A percentile compares a stretch with the other conserved stretches of the same genome.
Conservation (phyloP, 805 yeast species). For the Candida peoriensis region DNA sequence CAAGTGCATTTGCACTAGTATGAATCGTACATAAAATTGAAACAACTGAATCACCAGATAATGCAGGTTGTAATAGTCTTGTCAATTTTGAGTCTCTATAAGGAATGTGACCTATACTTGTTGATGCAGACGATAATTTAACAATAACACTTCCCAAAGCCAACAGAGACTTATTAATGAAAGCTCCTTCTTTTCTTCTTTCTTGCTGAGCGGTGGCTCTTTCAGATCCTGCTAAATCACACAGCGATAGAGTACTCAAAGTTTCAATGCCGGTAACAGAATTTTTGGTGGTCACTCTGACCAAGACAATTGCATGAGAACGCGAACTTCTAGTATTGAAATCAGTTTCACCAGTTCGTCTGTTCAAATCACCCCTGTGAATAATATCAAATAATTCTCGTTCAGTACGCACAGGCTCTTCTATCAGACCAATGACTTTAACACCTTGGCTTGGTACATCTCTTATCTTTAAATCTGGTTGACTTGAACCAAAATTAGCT, state of each 20-base stretch:
- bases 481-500: too few species aligned
- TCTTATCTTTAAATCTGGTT: conserved; percentile 61
- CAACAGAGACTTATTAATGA: conserved; percentile 82
- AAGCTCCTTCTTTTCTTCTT: conserved; percentile 90
- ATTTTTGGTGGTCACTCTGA: conserved; percentile 48
- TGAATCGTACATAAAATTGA: conserved; percentile 86
- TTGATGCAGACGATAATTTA: conserved; percentile 41
- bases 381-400: conserved; percentile 59
- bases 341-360: conserved; percentile 87
- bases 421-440: conserved; percentile 67
- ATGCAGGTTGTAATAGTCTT: conserved; percentile 83
- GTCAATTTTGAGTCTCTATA: conserved; percentile 93
- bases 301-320: conserved; percentile 83
- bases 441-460: conserved; percentile 75
- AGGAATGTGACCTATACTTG: conserved; percentile 65
- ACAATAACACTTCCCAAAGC: conserved; percentile 93
- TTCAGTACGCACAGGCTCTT: conserved; percentile 50
- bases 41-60: conserved; percentile 81
- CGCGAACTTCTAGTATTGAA: conserved; percentile 83
- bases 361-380: conserved; percentile 60
- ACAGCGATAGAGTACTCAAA: conserved; percentile 67
- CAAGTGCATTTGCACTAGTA: conserved; percentile 49
- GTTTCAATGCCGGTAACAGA: conserved; percentile 31
- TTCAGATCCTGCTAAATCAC: conserved; percentile 98
- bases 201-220: conserved; percentile 62